phyloP scores from a whole-genome alignment of 768 basidiomycete genomes.

The Leccinum uliginosum region DNA sequence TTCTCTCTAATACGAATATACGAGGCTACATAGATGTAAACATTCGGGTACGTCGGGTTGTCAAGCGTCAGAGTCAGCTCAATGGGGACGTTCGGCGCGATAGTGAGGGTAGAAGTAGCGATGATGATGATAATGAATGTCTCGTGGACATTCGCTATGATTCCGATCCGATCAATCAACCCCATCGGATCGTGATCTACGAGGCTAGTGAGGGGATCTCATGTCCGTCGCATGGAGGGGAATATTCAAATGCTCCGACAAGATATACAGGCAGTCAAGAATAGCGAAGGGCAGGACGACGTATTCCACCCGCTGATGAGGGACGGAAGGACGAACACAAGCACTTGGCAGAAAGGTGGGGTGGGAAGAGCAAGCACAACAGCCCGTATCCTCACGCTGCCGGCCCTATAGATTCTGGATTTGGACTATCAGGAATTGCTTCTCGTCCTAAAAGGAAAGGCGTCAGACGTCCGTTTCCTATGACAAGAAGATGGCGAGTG shows the following conservation, averaged over 20 bases:
- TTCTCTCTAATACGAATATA: background rate
- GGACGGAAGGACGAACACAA: background rate
- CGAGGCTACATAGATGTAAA: background rate
- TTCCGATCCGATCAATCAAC: background rate
- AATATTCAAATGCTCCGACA: background rate
- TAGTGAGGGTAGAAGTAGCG: background rate
- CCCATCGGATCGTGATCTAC: background rate
- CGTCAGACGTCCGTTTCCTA: background rate
- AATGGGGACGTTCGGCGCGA: background rate
- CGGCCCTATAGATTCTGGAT: conserved; percentile 67
- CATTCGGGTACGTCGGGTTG: background rate
- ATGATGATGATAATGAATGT: background rate
- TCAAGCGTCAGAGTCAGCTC: background rate
- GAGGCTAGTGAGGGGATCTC: background rate
- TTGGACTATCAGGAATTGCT: conserved; percentile 92
- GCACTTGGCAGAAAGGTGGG: background rate
- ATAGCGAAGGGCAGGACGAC: background rate
- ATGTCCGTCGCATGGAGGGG: background rate
- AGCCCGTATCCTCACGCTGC: background rate
- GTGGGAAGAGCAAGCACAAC: background rate
- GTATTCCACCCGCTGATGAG: background rate
- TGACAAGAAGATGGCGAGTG: background rate
- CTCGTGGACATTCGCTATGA: background rate
- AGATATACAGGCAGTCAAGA: background rate
- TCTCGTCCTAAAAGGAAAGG: conserved; percentile 62